Conservation (phyloP, 139 green algal genomes). For the Astrephomene gubernaculifera region DNA sequence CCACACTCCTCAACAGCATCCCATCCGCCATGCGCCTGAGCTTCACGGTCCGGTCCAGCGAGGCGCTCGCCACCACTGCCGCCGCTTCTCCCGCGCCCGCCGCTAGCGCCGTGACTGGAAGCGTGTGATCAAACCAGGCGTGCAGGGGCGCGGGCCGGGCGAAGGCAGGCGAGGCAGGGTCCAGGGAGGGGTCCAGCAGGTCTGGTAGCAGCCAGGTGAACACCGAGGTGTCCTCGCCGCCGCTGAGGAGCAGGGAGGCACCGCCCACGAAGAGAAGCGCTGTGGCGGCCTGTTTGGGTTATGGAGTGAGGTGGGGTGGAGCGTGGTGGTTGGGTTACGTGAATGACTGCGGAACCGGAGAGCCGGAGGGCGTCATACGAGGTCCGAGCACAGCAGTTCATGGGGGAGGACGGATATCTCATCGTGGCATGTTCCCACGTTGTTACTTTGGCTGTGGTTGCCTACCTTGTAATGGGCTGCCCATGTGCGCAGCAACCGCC, state of each 20-base stretch:
- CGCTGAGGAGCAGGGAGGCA: conserved; percentile 78
- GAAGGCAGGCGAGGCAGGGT: conserved; percentile 34
- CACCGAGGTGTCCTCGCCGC: conserved; percentile 84
- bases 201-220: conserved; percentile 83
- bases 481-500: conserved; percentile 86
- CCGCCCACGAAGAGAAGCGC: conserved; percentile 79
- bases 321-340: too few relatives aligned
- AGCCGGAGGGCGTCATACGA: too few relatives aligned
- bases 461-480: conserved; percentile 89
- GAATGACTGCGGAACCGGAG: too few relatives aligned
- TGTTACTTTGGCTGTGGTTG: too few relatives aligned
- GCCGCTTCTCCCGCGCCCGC: conserved; percentile 63
- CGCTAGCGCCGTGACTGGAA: conserved; percentile 81
- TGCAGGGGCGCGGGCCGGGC: conserved; percentile 64
- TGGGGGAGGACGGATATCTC: too few relatives aligned
- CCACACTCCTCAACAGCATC: conserved; percentile 65
- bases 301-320: too few relatives aligned
- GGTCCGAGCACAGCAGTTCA: too few relatives aligned
- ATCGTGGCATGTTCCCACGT: too few relatives aligned
- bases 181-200: conserved; percentile 71
- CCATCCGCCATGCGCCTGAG: conserved; percentile 72
- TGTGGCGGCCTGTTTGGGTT: conserved; percentile 67
- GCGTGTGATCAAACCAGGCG: conserved; percentile 89
- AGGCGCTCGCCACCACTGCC: conserved; percentile 73
- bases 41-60: conserved; percentile 84